Conservation (phyloP, 2,329 filamentous ascomycete species). For the Microthyrium microscopicum region DNA sequence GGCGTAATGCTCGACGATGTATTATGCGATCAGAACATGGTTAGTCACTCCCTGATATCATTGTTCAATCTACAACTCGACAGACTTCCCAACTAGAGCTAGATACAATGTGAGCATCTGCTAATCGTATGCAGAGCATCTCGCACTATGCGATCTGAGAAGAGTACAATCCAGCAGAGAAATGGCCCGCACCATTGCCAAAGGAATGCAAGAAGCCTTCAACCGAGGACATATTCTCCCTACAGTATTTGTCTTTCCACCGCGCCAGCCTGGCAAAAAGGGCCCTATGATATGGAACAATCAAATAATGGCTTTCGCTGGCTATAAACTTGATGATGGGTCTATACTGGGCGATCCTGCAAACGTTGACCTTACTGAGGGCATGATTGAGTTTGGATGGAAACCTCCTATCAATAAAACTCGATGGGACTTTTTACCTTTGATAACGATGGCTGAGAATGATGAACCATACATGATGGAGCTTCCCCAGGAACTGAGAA, state of each 20-base stretch:
- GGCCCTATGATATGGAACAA: conserved; percentile 16
- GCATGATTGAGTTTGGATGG: conserved; percentile 16
- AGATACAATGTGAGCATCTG: too few relatives aligned
- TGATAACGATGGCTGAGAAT: conserved; percentile 15
- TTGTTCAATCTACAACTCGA: too few relatives aligned
- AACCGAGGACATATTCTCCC: conserved; percentile 9
- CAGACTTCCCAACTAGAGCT: too few relatives aligned
- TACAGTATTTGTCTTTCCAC: conserved; percentile 14
- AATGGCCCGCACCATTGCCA: conserved; percentile 12
- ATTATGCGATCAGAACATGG: conserved; percentile 15
- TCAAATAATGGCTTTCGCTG: conserved; percentile 15
- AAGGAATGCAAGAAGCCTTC: conserved; percentile 11
- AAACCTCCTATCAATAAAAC: conserved; percentile 11
- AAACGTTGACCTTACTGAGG: conserved; percentile 13
- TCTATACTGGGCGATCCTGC: conserved; percentile 14
- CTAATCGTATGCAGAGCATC: not conserved
- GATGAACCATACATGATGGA: conserved; percentile 13
- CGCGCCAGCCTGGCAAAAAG: conserved; percentile 9
- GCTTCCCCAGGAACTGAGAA: conserved; percentile 10
- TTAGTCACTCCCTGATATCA: not conserved
- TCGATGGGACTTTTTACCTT: conserved; percentile 15
- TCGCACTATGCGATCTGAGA: conserved; percentile 12
- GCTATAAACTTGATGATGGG: conserved; percentile 12
- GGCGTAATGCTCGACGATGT: conserved; percentile 15
- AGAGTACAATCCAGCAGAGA: conserved; percentile 11